These are phyloP conservation scores for Rhizopus arrhizus DNA, from an alignment of 371 early-diverging fungal species.

Conservation along the genomic window DNA sequence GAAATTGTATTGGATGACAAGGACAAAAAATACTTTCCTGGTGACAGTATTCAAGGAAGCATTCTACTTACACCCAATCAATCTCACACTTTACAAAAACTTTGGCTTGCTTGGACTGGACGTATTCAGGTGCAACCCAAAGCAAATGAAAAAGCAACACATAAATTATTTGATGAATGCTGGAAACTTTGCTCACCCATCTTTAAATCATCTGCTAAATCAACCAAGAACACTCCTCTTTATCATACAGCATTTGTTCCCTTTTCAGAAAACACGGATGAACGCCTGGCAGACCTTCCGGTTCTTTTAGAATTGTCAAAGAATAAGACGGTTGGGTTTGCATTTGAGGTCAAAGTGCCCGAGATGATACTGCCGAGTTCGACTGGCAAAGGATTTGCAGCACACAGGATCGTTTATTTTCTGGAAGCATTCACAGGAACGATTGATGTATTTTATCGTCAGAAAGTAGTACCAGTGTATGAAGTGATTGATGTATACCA, in stretches of 20 bases:
- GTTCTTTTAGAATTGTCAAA: constrained; percentile 18
- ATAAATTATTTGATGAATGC: constrained; percentile 20
- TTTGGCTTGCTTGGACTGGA: constrained; percentile 29
- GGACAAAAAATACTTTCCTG: constrained; percentile 18
- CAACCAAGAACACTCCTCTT: constrained; percentile 3
- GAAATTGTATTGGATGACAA: constrained; percentile 20
- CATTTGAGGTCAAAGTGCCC: constrained; percentile 23
- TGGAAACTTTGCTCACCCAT: constrained; percentile 22
- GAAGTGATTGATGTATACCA: constrained; percentile 20
- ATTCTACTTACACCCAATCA: constrained; percentile 24
- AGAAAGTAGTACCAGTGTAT: constrained; percentile 17
- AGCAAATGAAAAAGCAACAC: constrained; percentile 12
- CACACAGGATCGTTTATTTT: constrained; percentile 23
- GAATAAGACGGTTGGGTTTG: constrained; percentile 22
- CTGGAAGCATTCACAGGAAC: constrained; percentile 23
- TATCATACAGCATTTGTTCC: constrained; percentile 7
- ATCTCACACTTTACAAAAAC: constrained; percentile 13
- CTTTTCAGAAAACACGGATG: not conserved
- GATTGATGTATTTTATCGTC: constrained; percentile 17
- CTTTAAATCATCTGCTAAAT: constrained; percentile 5
- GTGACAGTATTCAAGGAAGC: constrained; percentile 23
- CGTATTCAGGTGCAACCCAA: constrained; percentile 28
- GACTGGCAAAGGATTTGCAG: constrained; percentile 2
- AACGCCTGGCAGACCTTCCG: constrained; percentile 5
- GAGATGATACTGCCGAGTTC: constrained; percentile 27